A percentile compares a stretch with the other conserved stretches of the same genome.
Evolutionary conservation across 2,329 filamentous ascomycete genomes (phyloP).

Genomic region (Fusarium abutilonis): DNA sequence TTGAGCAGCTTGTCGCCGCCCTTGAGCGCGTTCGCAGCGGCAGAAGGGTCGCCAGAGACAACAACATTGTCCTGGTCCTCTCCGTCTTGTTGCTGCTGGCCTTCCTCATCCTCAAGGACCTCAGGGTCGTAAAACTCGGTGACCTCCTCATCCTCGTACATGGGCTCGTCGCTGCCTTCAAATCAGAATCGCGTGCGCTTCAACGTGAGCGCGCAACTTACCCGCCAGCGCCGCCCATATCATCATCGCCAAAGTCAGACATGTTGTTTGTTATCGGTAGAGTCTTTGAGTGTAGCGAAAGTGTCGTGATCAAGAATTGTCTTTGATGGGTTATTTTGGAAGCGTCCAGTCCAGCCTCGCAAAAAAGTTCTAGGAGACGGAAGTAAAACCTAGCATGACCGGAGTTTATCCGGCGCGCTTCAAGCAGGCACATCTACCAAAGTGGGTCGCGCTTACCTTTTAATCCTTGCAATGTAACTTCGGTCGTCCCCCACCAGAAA

Average conservation of each 20-base stretch:
- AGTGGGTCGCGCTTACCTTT: constrained; percentile 12
- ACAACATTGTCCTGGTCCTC: constrained; percentile 69
- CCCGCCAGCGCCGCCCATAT: constrained; percentile 66
- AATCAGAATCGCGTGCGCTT: constrained; percentile 34
- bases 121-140: constrained; percentile 66
- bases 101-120: constrained; percentile 63
- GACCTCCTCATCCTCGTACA: constrained; percentile 76
- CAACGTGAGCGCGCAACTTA: constrained; percentile 52
- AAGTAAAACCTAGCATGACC: constrained; percentile 46
- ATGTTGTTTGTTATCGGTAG: constrained; percentile 54
- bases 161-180: constrained; percentile 70
- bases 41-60: constrained; percentile 69
- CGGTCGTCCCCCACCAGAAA: constrained; percentile 47
- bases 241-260: constrained; percentile 79
- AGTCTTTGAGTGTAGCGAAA: constrained; percentile 1
- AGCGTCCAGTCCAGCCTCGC: constrained; percentile 37
- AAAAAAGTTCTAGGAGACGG: constrained; percentile 46
- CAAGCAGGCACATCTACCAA: neutral
- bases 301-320: constrained; percentile 7
- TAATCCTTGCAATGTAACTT: constrained; percentile 12
- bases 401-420: constrained; percentile 45
- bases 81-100: constrained; percentile 61
- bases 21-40: constrained; percentile 64
- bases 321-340: constrained; percentile 37
- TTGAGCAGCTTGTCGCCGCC: constrained; percentile 66